A percentile compares a stretch with the other conserved stretches of the same genome.
Evolutionary conservation across 2,329 filamentous ascomycete genomes (phyloP).

Genomic region (Aspergillus udagawae): DNA sequence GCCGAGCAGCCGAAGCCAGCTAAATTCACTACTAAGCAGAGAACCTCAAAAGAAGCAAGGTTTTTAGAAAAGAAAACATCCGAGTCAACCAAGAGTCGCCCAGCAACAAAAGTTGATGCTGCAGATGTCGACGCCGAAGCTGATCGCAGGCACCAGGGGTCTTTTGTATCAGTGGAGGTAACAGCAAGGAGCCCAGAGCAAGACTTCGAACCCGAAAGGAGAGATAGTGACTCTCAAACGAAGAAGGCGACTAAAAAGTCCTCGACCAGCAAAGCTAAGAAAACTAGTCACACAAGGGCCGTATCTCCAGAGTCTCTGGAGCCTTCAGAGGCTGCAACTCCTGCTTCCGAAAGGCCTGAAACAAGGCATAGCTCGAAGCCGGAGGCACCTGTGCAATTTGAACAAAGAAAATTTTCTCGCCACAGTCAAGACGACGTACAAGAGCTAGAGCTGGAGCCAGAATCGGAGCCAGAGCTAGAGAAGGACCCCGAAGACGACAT

Average conservation of each 20-base stretch:
- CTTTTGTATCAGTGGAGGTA: conserved; percentile 29
- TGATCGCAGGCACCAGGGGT: conserved; percentile 21
- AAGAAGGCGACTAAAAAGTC: conserved; percentile 26
- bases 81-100: background rate
- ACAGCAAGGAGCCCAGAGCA: conserved; percentile 25
- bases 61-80: background rate
- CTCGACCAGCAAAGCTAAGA: conserved; percentile 28
- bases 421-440: background rate
- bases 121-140: conserved; percentile 8
- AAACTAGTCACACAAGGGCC: conserved; percentile 23
- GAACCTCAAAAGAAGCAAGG: conserved; percentile 16
- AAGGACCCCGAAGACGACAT: conserved; percentile 13
- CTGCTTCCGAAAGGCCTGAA: background rate
- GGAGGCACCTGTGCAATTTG: conserved; percentile 1
- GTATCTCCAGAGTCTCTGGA: conserved; percentile 8
- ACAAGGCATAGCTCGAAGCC: background rate
- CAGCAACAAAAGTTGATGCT: conserved; percentile 4
- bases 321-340: conserved; percentile 4
- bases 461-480: conserved; percentile 16
- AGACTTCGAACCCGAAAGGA: conserved; percentile 25
- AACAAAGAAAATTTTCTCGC: background rate
- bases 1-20: conserved; percentile 14
- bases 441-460: conserved; percentile 3
- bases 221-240: conserved; percentile 18
- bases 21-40: conserved; percentile 20